These are phyloP conservation scores for Sugiyamaella smithiae DNA, from an alignment of 805 yeast genomes.

Conservation along the genomic window DNA sequence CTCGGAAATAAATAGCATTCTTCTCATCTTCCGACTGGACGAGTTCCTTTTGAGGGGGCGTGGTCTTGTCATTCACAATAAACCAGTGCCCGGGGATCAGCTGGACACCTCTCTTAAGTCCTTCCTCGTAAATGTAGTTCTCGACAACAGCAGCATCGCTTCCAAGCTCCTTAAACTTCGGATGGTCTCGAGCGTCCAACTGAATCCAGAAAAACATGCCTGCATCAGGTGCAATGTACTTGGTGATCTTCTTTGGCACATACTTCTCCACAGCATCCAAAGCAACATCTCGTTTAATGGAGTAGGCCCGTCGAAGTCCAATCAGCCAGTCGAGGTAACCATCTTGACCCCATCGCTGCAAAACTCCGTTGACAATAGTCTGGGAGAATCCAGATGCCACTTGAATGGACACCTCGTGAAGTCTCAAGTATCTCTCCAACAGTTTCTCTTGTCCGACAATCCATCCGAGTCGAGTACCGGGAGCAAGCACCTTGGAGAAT, in stretches of 20 bases:
- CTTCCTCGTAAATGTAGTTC: constrained; percentile 32
- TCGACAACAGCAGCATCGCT: constrained; percentile 33
- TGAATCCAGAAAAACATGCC: constrained; percentile 54
- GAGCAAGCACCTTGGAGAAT: constrained; percentile 87
- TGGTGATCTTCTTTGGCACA: constrained; percentile 44
- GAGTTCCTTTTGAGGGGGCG: constrained; percentile 36
- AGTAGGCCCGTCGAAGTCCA: constrained; percentile 68
- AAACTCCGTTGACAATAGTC: constrained; percentile 63
- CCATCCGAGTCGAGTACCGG: constrained; percentile 90
- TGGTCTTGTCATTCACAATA: constrained; percentile 29
- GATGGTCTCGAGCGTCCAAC: constrained; percentile 52
- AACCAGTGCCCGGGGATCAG: constrained; percentile 45
- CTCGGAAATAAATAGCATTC: constrained; percentile 40
- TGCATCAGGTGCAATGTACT: constrained; percentile 45
- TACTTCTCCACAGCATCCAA: constrained; percentile 66
- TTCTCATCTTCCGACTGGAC: constrained; percentile 26
- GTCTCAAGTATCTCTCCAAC: constrained; percentile 62
- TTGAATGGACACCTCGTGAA: constrained; percentile 81
- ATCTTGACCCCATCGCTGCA: constrained; percentile 84
- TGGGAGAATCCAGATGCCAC: constrained; percentile 79
- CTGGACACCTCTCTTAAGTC: constrained; percentile 35
- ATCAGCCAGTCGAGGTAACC: constrained; percentile 91
- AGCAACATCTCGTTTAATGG: constrained; percentile 83
- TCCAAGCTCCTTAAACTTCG: constrained; percentile 37
- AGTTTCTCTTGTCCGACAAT: constrained; percentile 66